Percentiles rank a stretch among this genome's conserved stretches.
Evolutionary conservation across 129 eudicot species (phyloP).

Genomic region (Gnaphalium uliginosum): DNA sequence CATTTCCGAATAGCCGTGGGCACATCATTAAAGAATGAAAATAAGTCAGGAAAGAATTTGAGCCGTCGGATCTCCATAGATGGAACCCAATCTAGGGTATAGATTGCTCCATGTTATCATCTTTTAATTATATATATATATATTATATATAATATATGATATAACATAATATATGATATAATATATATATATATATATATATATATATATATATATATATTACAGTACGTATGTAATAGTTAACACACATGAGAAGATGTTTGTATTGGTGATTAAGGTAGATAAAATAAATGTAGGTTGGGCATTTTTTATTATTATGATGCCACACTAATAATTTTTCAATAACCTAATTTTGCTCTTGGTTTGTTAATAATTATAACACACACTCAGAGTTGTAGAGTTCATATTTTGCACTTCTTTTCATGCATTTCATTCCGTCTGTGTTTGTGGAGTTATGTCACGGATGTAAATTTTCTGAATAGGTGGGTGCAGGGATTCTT

Average conservation of each 20-base stretch:
- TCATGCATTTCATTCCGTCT: slow-evolving; percentile 5
- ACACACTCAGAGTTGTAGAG: background rate
- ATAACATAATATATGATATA: no score
- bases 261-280: background rate
- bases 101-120: no score
- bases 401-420: background rate
- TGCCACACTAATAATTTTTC: no score
- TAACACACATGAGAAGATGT: no score
- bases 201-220: background rate
- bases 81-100: no score
- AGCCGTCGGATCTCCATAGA: no score
- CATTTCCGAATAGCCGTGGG: no score
- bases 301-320: background rate
- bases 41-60: no score
- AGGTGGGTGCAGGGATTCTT: slow-evolving; percentile 98
- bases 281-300: slow-evolving; percentile 3
- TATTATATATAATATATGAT: no score
- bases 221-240: background rate
- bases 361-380: slow-evolving; percentile 4
- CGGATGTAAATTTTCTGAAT: slow-evolving; percentile 21
- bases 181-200: no score
- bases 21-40: no score
- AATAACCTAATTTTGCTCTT: background rate
- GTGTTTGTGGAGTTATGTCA: slow-evolving; percentile 7
- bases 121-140: no score